Evolutionary conservation across 257 asterid genomes (phyloP), one percentile per base, ranked within the genome.

Genomic region (Ehretia macrophylla): DNA sequence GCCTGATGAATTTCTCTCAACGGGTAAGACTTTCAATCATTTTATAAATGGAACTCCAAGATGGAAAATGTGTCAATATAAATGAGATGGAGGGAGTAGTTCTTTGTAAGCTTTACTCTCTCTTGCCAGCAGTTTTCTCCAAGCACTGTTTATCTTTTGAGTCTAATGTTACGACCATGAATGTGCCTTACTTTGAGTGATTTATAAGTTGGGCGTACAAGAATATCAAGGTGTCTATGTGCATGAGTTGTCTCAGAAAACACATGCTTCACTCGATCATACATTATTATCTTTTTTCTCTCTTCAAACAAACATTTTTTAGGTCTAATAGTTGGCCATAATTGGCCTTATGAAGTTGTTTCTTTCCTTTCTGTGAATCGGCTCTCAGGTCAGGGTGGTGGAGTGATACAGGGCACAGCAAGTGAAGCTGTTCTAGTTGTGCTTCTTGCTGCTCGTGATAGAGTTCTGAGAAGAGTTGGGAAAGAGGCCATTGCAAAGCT

Each of bases 391-490:
- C 74, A 65, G 53, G 95, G 97, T 53, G 99, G 96, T 65, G 98
- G 97, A 32, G 95, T 92, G 32, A 92, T 92, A 77, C 94, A 86
- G 51, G 95, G 97, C 49, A 79, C 98, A 35, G 95, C 99, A 46
- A 92, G 99, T 75, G 99, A 92, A 76, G 95, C 96, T 53, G 85
- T 79, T 32, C 62, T 92, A 55, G 99, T 92, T 65, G 96, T 81
- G 71, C 88, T 88, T 71, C 73, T 92, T 82, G 99, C 96, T 63
- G 99, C 97, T 64, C 85, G 97, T 32, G 97, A 86, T 73, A 78
- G 73, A 76, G 78, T 74, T 38, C 68, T 88, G 54, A 84, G 85
- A 75, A 76, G 69, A 63, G 73, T 78, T 14, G 96, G 99, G 58
- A 86, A 78, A 72, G 91, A 84, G 64, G 73, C 77, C 62, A 58